Evolutionary conservation across 139 green algal species (phyloP), one percentile per base, ranked within the genome.

Genomic region (Pleodorina starrii): DNA sequence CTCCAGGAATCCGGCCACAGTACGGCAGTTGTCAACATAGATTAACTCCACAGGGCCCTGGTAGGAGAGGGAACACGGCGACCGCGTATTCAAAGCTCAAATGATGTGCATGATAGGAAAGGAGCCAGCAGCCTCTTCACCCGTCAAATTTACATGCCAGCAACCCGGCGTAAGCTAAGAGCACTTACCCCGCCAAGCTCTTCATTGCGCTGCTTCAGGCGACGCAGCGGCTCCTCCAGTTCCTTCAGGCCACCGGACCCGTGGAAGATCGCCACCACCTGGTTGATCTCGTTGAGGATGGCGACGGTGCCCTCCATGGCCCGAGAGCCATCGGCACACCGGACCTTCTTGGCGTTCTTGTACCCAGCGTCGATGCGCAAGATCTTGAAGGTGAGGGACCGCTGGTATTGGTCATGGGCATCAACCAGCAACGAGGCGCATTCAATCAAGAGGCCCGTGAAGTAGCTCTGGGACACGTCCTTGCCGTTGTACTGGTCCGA

Each of bases 321-420:
- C 23, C 2, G 29, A 2, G 25, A 43, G 32, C 76, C 76, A 29
- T 84, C 76, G 2, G 32, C 16, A 1, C n/a, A 2, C 10, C 46
- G 76, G 25, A 84, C 76, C 32, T 71, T 66, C n/a, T 69, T 84
- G 46, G 29, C 7, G 50, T 84, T 84, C 76, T 84, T 84, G 76
- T 71, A 69, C 43, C 46, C 46, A 5, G 46, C 76, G 32, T 84
- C 76, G 29, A 84, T 29, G 32, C 50, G 48, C 46, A 84, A 14
- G 29, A 71, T 44, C 40, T 11, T 7, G 16, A 43, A 44, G 3
- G 40, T 29, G 21, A 79, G 72, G 17, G 72, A 57, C 72, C 36
- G 35, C 72, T 48, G 35, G 72, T 79, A 54, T 1, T 35, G 21
- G n/a, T 73, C n/a, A 17, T 43, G 29, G 11, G 9, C 36, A 35